Conservation (phyloP, 2,329 filamentous ascomycete species). For the Verticillium albo-atrum region DNA sequence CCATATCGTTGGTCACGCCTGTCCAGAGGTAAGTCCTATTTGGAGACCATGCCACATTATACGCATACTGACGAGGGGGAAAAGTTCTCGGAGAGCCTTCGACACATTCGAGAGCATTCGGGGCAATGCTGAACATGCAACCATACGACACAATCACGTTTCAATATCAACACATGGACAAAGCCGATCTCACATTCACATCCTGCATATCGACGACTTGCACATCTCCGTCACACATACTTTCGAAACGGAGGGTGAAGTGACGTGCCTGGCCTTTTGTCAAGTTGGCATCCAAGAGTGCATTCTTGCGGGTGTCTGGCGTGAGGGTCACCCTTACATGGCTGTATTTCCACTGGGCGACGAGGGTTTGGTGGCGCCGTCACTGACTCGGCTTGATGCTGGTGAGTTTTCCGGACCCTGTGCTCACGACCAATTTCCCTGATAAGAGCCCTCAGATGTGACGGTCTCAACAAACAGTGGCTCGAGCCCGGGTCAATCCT, state of each 20-base stretch:
- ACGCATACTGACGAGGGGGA: neutral
- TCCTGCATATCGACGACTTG: constrained; percentile 30
- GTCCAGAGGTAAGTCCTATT: constrained; percentile 27
- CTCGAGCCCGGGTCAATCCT: neutral
- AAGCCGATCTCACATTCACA: constrained; percentile 31
- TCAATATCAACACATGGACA: constrained; percentile 36
- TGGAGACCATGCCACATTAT: neutral
- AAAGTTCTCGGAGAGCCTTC: neutral
- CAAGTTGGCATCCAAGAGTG: constrained; percentile 17
- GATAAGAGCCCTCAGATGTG: neutral
- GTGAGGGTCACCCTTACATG: constrained; percentile 26
- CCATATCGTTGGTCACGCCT: constrained; percentile 32
- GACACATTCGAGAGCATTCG: constrained; percentile 9
- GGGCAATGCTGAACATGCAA: constrained; percentile 36
- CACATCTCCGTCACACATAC: constrained; percentile 20
- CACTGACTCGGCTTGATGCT: constrained; percentile 13
- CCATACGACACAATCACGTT: constrained; percentile 29
- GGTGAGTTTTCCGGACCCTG: constrained; percentile 14
- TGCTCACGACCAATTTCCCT: neutral
- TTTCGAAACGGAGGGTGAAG: constrained; percentile 38
- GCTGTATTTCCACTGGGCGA: constrained; percentile 18
- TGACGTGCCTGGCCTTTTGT: constrained; percentile 42
- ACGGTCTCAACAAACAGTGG: neutral
- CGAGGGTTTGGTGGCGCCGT: neutral
- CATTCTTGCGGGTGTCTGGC: constrained; percentile 29